Evolutionary conservation across 441 rosid species (phyloP).

Genomic region (Gossypium trilobum): DNA sequence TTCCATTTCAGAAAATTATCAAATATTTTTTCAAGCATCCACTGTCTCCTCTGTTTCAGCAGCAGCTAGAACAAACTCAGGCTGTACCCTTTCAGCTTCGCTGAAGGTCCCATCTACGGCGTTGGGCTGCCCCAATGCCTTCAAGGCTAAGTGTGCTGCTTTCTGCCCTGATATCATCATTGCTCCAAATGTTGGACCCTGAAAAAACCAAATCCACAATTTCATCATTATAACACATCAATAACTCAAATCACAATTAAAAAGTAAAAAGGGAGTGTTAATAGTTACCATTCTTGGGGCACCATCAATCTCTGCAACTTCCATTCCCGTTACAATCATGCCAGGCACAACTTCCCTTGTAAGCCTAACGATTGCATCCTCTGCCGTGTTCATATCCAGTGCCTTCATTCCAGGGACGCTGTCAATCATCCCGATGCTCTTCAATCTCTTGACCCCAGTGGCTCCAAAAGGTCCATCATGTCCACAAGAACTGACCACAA

Average conservation of each 20-base stretch:
- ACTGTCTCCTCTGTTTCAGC: constrained; percentile 46
- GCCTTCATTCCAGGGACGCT: constrained; percentile 78
- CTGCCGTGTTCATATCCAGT: constrained; percentile 76
- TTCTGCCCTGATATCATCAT: constrained; percentile 43
- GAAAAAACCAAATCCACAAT: constrained; percentile 7
- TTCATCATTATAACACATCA: background rate
- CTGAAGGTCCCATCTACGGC: constrained; percentile 44
- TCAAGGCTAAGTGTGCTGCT: constrained; percentile 77
- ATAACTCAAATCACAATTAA: background rate
- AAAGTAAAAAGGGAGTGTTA: background rate
- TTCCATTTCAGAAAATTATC: background rate
- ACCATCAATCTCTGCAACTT: constrained; percentile 88
- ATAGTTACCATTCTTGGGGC: constrained; percentile 64
- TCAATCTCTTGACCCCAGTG: constrained; percentile 18
- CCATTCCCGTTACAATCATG: constrained; percentile 88
- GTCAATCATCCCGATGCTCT: constrained; percentile 66
- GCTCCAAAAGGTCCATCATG: constrained; percentile 88
- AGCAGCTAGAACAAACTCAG: constrained; percentile 60
- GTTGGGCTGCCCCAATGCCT: constrained; percentile 55
- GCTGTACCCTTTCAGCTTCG: constrained; percentile 25
- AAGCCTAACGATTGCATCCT: constrained; percentile 72
- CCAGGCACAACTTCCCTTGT: constrained; percentile 81
- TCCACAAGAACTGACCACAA: constrained; percentile 82
- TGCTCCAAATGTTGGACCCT: constrained; percentile 74
- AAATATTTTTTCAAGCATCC: constrained; percentile 30